Evolutionary conservation across 768 basidiomycete genomes (phyloP).

Genomic region (Tulasnella sp.): DNA sequence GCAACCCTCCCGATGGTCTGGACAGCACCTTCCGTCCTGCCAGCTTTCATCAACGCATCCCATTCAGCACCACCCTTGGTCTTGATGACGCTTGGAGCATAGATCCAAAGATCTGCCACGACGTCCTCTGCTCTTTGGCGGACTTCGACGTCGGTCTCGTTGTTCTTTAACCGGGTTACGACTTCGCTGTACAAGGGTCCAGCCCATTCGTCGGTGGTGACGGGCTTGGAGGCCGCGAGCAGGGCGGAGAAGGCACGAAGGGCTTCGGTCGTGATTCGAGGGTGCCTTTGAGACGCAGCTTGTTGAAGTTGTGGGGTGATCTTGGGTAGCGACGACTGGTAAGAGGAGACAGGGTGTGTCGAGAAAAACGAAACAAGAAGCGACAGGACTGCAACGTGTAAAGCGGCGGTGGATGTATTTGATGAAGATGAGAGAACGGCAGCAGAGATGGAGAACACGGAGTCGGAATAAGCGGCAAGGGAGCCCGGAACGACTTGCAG

Average conservation of each 20-base stretch:
- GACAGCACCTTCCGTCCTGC: slow-evolving; percentile 67
- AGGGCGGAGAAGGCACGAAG: slow-evolving; percentile 83
- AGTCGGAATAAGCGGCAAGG: slow-evolving; percentile 56
- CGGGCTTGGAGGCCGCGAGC: slow-evolving; percentile 53
- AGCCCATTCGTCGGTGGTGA: slow-evolving; percentile 49
- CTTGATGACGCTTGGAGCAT: slow-evolving; percentile 64
- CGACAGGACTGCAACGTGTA: slow-evolving; percentile 76
- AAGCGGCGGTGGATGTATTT: slow-evolving; percentile 66
- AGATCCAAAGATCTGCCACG: slow-evolving; percentile 81
- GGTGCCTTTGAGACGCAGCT: slow-evolving; percentile 72
- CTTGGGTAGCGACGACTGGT: slow-evolving; percentile 49
- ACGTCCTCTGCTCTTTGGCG: slow-evolving; percentile 72
- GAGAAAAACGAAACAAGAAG: slow-evolving; percentile 83
- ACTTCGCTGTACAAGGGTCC: slow-evolving; percentile 70
- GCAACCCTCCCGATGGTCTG: slow-evolving; percentile 81
- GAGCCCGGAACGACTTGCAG: slow-evolving; percentile 77
- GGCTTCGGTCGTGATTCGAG: slow-evolving; percentile 78
- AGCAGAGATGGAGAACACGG: slow-evolving; percentile 58
- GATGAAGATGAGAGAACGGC: slow-evolving; percentile 57
- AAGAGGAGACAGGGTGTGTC: slow-evolving; percentile 54
- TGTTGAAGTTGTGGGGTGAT: slow-evolving; percentile 70
- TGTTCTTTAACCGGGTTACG: slow-evolving; percentile 55
- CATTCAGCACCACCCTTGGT: slow-evolving; percentile 65
- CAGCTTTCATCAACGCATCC: slow-evolving; percentile 66
- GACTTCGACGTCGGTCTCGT: slow-evolving; percentile 89